Evolutionary conservation across 2,329 filamentous ascomycete genomes (phyloP).

Genomic region (Amesomyces nigricolor): DNA sequence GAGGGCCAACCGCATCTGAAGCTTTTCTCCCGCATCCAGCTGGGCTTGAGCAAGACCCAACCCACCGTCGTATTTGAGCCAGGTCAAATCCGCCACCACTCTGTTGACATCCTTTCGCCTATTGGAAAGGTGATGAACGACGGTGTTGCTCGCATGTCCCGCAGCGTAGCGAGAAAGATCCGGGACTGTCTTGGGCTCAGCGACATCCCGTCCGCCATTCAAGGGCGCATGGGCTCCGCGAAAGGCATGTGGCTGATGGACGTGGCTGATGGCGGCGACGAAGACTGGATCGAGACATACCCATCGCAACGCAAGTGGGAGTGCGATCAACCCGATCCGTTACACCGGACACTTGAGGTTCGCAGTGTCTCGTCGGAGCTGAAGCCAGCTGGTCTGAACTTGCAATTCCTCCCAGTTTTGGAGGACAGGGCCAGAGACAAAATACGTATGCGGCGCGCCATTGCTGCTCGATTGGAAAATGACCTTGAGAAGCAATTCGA

Average conservation of each 20-base stretch:
- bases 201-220: constrained; percentile 58
- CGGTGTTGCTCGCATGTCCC: constrained; percentile 61
- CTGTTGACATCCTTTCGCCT: constrained; percentile 37
- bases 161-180: constrained; percentile 50
- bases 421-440: constrained; percentile 50
- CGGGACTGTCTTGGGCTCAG: constrained; percentile 44
- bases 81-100: constrained; percentile 40
- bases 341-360: constrained; percentile 62
- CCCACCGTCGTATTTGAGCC: constrained; percentile 42
- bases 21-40: constrained; percentile 51
- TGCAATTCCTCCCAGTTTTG: constrained; percentile 64
- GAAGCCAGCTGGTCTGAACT: constrained; percentile 53
- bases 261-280: constrained; percentile 38
- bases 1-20: constrained; percentile 45
- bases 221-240: constrained; percentile 64
- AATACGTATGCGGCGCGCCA: constrained; percentile 38
- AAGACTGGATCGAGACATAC: constrained; percentile 61
- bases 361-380: constrained; percentile 43
- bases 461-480: constrained; percentile 45
- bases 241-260: constrained; percentile 73
- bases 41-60: constrained; percentile 48
- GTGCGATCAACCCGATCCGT: constrained; percentile 41
- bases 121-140: constrained; percentile 54
- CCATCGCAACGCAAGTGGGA: constrained; percentile 65
- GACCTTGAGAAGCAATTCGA: constrained; percentile 49